Evolutionary conservation across 2,329 filamentous ascomycete genomes (phyloP), one percentile per base, ranked within the genome.

Genomic region (Coniochaeta prunicola): DNA sequence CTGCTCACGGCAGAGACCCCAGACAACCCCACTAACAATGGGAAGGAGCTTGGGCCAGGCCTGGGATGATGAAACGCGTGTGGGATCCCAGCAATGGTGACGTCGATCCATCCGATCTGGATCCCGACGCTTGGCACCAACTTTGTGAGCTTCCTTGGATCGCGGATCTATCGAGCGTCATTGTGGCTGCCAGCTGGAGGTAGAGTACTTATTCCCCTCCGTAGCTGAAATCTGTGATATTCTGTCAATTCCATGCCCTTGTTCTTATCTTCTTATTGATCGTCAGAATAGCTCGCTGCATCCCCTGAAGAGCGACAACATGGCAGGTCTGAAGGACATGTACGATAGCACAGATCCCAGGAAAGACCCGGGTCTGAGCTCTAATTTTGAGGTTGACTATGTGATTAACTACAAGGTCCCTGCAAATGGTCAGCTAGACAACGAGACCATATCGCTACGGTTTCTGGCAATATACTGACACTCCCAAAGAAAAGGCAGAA

Each of bases 401-500:
- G 66, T 68, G 38, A 65, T 68, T 53, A 60, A 65, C 59, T 68
- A 67, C 63, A 61, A 60, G 17, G 61, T 67, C 38, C 66, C 64
- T 17, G 53, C 60, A 2, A 55, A 55, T 33, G 53, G 53, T 55
- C 7, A 55, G 59, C 58, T n/a, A n/a, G 13, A 61, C 60, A 59
- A 55, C 53, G 24, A 26, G 31, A n/a, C 6, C n/a, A 28, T 12
- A 24, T 33, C 17, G 30, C 28, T 34, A 53, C 31, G 9, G 24
- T 17, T 55, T 50, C 53, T 56, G 48, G 24, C 24, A 3, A 40
- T 30, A 26, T 33, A 28, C 42, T 57, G 34, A 56, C 57, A 30
- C 40, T 45, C 24, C 24, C 38, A 26, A 65, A 91, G 90, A 88
- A 65, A 85, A 84, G 66, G 74, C 77, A 40, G 80, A 89, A 70